Conservation (phyloP, 129 eudicot species). For the Flaveria sonorensis region DNA sequence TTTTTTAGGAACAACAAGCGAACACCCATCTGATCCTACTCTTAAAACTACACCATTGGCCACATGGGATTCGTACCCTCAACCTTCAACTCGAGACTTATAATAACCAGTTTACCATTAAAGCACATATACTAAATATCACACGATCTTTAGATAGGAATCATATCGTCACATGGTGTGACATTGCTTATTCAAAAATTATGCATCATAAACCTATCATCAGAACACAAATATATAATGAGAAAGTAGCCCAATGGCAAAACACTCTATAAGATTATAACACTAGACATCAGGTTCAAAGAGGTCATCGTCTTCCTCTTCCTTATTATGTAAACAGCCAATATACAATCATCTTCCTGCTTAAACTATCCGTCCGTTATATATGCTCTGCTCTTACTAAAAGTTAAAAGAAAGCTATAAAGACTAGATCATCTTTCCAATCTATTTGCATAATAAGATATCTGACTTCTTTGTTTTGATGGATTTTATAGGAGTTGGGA, state of each 20-base stretch:
- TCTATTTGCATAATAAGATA: neutral
- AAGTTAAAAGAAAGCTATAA: neutral
- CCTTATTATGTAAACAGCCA: neutral
- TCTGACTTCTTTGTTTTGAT: neutral
- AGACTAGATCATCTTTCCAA: neutral
- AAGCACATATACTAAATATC: neutral
- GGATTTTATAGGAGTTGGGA: conserved; percentile 70
- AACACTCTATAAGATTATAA: too few relatives aligned
- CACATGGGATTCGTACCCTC: neutral
- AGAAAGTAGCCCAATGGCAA: too few relatives aligned
- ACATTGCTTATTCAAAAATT: neutral
- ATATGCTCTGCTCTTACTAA: neutral
- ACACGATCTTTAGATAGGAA: neutral
- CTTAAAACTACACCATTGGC: too few relatives aligned
- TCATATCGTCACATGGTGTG: neutral
- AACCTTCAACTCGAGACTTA: neutral
- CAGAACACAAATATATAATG: neutral
- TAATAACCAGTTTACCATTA: neutral
- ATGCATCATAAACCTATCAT: conserved; percentile 1
- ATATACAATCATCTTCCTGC: neutral
- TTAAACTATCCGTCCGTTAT: neutral
- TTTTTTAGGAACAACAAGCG: too few relatives aligned
- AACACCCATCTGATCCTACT: too few relatives aligned
- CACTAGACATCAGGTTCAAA: too few relatives aligned
- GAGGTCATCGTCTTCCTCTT: neutral